Conservation (phyloP, 192 early-diverging fungal species). For the Mortierella alpina region DNA sequence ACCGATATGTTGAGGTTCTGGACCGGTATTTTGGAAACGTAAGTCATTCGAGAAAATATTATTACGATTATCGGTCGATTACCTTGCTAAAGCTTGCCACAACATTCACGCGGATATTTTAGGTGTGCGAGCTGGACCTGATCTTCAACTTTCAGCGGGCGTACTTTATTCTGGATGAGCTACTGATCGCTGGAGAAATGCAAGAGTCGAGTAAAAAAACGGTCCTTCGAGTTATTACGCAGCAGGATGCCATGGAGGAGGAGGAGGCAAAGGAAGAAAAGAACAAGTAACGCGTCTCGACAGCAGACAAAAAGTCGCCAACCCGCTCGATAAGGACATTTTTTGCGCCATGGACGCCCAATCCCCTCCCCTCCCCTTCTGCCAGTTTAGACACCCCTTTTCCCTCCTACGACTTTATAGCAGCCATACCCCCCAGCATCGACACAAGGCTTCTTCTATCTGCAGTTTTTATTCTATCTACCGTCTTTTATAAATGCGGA, state of each 20-base stretch:
- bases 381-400: too few relatives aligned
- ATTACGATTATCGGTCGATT: too few relatives aligned
- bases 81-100: not conserved
- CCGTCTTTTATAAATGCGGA: conserved; percentile 82
- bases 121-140: conserved; percentile 94
- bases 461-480: conserved; percentile 34
- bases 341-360: not conserved
- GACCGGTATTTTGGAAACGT: conserved; percentile 98
- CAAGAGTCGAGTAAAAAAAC: conserved; percentile 94
- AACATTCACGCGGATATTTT: not conserved
- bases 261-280: conserved; percentile 78
- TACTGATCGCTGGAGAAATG: conserved; percentile 92
- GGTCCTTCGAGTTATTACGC: conserved; percentile 74
- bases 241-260: conserved; percentile 81
- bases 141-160: conserved; percentile 98
- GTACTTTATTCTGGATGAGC: conserved; percentile 88
- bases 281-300: conserved; percentile 31
- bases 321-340: not conserved
- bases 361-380: too few relatives aligned
- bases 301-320: not conserved
- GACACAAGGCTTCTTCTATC: too few relatives aligned
- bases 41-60: conserved; percentile 2
- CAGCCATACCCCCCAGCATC: not conserved
- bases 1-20: conserved; percentile 97
- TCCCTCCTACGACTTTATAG: not conserved